Percentiles rank a stretch among this genome's conserved stretches.
These are phyloP conservation scores for Quercus tomentella DNA, from an alignment of 331 rosid species.

Conservation along the genomic window DNA sequence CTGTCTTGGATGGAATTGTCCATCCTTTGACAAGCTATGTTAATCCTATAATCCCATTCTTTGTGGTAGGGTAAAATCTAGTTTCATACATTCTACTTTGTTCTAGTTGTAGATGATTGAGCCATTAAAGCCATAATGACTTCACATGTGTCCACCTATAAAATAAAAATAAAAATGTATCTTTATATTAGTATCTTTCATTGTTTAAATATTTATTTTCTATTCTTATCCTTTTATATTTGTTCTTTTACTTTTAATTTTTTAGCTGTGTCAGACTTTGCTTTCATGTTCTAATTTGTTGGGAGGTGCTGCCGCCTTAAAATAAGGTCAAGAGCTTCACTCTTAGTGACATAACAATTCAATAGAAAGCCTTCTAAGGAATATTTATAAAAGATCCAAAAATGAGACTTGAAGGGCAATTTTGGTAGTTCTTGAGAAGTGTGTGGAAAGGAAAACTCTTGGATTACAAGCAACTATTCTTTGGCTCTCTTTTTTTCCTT, in stretches of 20 bases:
- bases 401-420: background rate
- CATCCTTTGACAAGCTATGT: constrained; percentile 97
- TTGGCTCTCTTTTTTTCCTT: too few relatives aligned
- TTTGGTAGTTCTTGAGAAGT: background rate
- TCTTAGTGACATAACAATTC: background rate
- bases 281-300: background rate
- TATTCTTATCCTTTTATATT: background rate
- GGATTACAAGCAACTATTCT: background rate
- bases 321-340: background rate
- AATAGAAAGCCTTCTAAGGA: background rate
- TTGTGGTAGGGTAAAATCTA: background rate
- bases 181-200: background rate
- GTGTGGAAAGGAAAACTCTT: background rate
- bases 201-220: background rate
- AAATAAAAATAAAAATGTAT: background rate
- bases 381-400: background rate
- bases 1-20: constrained; percentile 90
- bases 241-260: background rate
- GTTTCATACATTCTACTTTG: constrained; percentile 7
- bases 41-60: background rate
- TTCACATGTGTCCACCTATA: background rate
- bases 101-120: background rate
- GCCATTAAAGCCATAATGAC: background rate
- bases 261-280: background rate
- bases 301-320: background rate